Percentiles rank a stretch among this genome's conserved stretches.
These are phyloP conservation scores for Mucor circinelloides DNA, from an alignment of 371 early-diverging fungal species.

Conservation along the genomic window DNA sequence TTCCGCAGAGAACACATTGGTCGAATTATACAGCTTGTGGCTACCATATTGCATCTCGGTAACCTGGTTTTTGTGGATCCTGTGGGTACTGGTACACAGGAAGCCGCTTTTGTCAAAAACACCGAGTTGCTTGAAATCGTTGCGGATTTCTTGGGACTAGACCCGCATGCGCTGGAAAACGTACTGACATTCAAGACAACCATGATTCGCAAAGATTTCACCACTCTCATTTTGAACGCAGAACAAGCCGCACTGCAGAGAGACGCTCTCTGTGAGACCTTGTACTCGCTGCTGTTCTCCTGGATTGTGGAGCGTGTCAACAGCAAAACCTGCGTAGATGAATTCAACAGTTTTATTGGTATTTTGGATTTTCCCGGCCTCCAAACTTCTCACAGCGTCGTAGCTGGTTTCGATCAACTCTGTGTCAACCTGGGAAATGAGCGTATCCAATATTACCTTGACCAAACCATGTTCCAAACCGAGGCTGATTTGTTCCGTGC, in stretches of 20 bases:
- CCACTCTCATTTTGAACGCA: conserved; percentile 83
- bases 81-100: conserved; percentile 52
- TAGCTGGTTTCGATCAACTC: conserved; percentile 72
- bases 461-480: conserved; percentile 60
- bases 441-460: conserved; percentile 69
- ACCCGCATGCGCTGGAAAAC: conserved; percentile 76
- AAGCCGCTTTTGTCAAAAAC: conserved; percentile 77
- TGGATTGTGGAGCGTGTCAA: conserved; percentile 93
- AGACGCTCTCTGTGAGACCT: conserved; percentile 75
- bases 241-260: conserved; percentile 76
- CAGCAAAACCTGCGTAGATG: conserved; percentile 67
- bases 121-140: conserved; percentile 77
- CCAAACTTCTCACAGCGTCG: conserved; percentile 14
- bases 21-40: conserved; percentile 84
- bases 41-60: conserved; percentile 90
- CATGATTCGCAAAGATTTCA: conserved; percentile 79
- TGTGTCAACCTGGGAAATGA: conserved; percentile 84
- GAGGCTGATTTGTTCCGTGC: conserved; percentile 44
- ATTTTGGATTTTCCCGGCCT: conserved; percentile 72
- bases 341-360: conserved; percentile 72
- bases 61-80: conserved; percentile 83
- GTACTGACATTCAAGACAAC: conserved; percentile 88
- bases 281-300: conserved; percentile 83
- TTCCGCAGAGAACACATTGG: conserved; percentile 79
- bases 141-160: conserved; percentile 87